Percentiles rank a stretch among this genome's conserved stretches.
Evolutionary conservation across 1,284 basidiomycete species (phyloP).

Genomic region (Mycena sp.): DNA sequence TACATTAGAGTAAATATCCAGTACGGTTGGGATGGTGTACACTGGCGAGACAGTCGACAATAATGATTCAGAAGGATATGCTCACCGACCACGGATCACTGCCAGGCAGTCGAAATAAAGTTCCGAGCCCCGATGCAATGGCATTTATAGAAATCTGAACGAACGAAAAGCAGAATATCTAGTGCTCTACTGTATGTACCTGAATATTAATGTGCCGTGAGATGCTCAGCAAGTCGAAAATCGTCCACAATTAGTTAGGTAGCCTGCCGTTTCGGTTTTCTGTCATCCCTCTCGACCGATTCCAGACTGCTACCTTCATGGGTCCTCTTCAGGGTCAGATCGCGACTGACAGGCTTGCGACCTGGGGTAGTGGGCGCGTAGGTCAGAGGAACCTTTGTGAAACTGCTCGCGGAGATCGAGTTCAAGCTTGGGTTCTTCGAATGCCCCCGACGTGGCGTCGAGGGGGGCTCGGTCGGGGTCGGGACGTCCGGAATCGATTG

Average conservation of each 20-base stretch:
- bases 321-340: constrained; percentile 4
- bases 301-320: neutral
- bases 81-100: no score
- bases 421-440: constrained; percentile 37
- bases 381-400: constrained; percentile 53
- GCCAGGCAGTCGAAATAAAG: no score
- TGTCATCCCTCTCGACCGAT: constrained; percentile 2
- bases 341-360: constrained; percentile 7
- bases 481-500: constrained; percentile 8
- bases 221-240: no score
- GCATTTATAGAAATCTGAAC: no score
- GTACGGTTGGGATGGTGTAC: no score
- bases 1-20: no score
- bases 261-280: constrained; percentile 7
- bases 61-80: no score
- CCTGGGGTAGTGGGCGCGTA: constrained; percentile 47
- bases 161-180: neutral
- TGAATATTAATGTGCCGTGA: neutral
- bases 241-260: no score
- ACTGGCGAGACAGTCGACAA: no score
- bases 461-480: constrained; percentile 40
- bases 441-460: constrained; percentile 43
- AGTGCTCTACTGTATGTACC: neutral
- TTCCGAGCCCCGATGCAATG: no score
- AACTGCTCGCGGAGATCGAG: constrained; percentile 52